Evolutionary conservation across 1,284 basidiomycete species (phyloP), one percentile per base, ranked within the genome.

Genomic region (Boletellus sp.): DNA sequence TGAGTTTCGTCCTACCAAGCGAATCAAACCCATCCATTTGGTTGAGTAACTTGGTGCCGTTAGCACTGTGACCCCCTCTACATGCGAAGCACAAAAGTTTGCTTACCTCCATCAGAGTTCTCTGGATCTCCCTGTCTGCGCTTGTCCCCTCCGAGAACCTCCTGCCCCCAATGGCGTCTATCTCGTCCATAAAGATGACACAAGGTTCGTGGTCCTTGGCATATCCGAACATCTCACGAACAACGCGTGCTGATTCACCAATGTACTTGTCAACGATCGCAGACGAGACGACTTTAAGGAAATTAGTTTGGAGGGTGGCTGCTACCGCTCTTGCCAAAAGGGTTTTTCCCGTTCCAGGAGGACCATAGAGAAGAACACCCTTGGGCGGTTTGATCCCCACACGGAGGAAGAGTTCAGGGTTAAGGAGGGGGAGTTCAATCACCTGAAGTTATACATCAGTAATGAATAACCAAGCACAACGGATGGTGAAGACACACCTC

Each of bases 1-100:
- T 99, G 52, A 99, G 83, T 73, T 99, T 99, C 39, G 95, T 99
- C 63, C 81, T 82, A 47, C 96, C 97, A 22, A 98, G 79, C 15
- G 94, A 92, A 72, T 99, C 97, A 75, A 99, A 99, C 30, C 97
- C 97, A 70, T 99, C 97, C 93, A 99, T 97, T 74, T 99, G 96
- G 70, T 99, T 99, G 43, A 99, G 81, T 32, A 99, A 78, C 91
- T 94, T 62, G n/a, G 33, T 48, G 21, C 48, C 30, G 51, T 44
- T 32, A 26, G 32, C 21, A 24, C 11, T 4, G 18, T 16, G 19
- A 28, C n/a, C 24, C 12, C 18, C 18, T 24, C 11, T 18, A 8
- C 21, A 35, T 4, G 12, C 30, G 37, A 10, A 24, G 40, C 35
- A n/a, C 13, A 18, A n/a, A 39, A 38, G 22, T 16, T 33, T 15